A percentile compares a stretch with the other conserved stretches of the same genome.
phyloP scores from a whole-genome alignment of 2,329 filamentous ascomycete genomes.

The Aureobasidium subglaciale region DNA sequence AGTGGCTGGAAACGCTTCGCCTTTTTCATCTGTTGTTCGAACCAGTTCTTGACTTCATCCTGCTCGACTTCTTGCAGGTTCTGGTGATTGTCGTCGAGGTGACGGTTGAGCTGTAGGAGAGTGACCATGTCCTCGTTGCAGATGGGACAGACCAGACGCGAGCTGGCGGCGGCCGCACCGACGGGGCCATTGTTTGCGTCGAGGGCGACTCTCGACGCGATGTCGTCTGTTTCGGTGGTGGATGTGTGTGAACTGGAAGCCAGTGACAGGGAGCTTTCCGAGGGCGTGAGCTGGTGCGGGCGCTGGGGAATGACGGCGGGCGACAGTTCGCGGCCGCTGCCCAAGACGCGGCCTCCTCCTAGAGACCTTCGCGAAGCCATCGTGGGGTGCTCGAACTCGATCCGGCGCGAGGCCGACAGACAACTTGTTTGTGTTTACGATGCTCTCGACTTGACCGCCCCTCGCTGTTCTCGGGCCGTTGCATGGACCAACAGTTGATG shows the following conservation, averaged over 20 bases:
- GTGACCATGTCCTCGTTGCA: slow-evolving; percentile 93
- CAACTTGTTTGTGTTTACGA: background rate
- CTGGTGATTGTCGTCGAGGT: slow-evolving; percentile 83
- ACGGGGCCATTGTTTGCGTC: slow-evolving; percentile 47
- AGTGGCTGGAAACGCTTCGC: slow-evolving; percentile 90
- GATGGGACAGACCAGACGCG: slow-evolving; percentile 85
- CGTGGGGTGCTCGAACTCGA: no score
- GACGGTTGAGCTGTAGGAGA: slow-evolving; percentile 39
- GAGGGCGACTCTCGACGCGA: slow-evolving; percentile 73
- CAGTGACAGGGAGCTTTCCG: slow-evolving; percentile 68
- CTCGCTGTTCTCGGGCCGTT: slow-evolving; percentile 10
- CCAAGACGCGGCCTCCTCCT: slow-evolving; percentile 85
- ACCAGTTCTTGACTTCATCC: slow-evolving; percentile 95
- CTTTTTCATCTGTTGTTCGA: slow-evolving; percentile 88
- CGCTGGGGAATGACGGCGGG: slow-evolving; percentile 42
- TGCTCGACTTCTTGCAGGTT: slow-evolving; percentile 83
- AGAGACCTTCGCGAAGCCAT: slow-evolving; percentile 78
- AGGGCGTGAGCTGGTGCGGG: slow-evolving; percentile 52
- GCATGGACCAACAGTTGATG: slow-evolving; percentile 2
- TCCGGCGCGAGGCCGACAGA: slow-evolving; percentile 13
- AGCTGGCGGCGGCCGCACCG: slow-evolving; percentile 49
- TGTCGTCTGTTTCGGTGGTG: slow-evolving; percentile 65
- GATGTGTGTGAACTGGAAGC: slow-evolving; percentile 62
- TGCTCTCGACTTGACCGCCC: slow-evolving; percentile 5
- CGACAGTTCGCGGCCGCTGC: slow-evolving; percentile 75